Base-by-base conservation (phyloP, 257 asterid genomes). In the Solanum habrochaites region DNA sequence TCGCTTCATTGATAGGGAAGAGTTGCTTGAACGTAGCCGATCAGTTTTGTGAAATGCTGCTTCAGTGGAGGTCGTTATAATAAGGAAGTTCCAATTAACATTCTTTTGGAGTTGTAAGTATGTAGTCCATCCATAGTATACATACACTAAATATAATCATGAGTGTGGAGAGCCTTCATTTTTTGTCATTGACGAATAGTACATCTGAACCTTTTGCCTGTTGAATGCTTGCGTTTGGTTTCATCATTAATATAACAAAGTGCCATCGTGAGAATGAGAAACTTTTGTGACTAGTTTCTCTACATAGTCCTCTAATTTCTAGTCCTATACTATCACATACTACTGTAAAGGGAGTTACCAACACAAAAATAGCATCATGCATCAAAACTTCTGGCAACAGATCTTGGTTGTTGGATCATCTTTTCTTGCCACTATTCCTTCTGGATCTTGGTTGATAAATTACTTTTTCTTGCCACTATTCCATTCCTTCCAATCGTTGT, bases 401-500 rank as follows among this genome's bases (percentile, higher is more conserved):
- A 45, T 85, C 60, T 62, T 29, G 67, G 67, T 16, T 6, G 67
- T 80, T 47, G 47, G 39, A 40, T 89, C 82, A 85, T 60, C 42
- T 71, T 35, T 56, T 86, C 56, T 62, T 77, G 32, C 40, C 71
- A 88, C 86, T 81, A 47, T 88, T 93, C 96, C 88, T 96, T 64
- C 2, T 1, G n/a, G 11, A 83, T 83, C 71, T 52, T n/a, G 74
- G 56, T 39, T 1, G 56, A 1, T 12, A 18, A 29, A 21, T 89
- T 72, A 85, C 35, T 47, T 71, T 27, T 56, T 85, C 56, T 62
- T 70, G 21, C 52, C 75, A 88, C 86, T 82, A 52, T 88, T 92
- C 99, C 98, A 96, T 70, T 93, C 97, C 89, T 96, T 91, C 99
- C 99, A 96, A 87, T 95, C 97, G 49, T 90, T 93, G 93, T 96